phyloP scores from a whole-genome alignment of 495 filamentous ascomycete genomes.

The Bacidia rubella region DNA sequence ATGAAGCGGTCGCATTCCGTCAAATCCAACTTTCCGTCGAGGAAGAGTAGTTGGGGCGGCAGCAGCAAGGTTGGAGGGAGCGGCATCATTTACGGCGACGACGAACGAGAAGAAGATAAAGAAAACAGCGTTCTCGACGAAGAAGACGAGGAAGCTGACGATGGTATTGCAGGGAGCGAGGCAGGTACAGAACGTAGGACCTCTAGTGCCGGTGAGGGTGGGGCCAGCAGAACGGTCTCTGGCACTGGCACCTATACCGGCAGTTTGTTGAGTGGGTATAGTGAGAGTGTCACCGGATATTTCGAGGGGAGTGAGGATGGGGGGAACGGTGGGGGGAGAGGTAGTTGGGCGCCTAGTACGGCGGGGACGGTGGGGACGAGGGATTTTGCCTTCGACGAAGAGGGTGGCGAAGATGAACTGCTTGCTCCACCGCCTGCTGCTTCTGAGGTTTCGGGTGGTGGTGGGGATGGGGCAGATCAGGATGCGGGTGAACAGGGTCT shows the following conservation, averaged over 20 bases:
- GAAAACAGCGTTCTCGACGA: constrained; percentile 44
- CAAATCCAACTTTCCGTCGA: constrained; percentile 45
- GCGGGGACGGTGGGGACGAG: constrained; percentile 22
- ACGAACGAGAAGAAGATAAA: constrained; percentile 32
- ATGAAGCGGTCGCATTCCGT: constrained; percentile 61
- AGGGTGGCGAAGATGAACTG: constrained; percentile 13
- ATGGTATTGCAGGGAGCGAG: constrained; percentile 26
- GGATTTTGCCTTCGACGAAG: constrained; percentile 18
- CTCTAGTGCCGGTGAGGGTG: constrained; percentile 34
- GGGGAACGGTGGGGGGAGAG: constrained; percentile 31
- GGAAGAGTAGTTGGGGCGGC: constrained; percentile 66
- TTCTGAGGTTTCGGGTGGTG: constrained; percentile 2
- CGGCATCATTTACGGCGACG: constrained; percentile 17
- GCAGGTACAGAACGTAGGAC: constrained; percentile 38
- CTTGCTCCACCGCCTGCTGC: constrained; percentile 1
- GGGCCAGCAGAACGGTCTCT: constrained; percentile 40
- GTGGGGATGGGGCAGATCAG: constrained; percentile 23
- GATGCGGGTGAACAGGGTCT: constrained; percentile 8
- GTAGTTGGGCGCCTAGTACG: constrained; percentile 36
- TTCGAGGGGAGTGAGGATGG: constrained; percentile 36
- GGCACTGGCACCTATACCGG: constrained; percentile 35
- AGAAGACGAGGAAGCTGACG: constrained; percentile 36
- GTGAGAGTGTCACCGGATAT: constrained; percentile 13
- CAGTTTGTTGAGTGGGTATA: constrained; percentile 25
- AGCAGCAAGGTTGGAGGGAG: constrained; percentile 22